Percentiles rank a stretch among this genome's conserved stretches.
These are phyloP conservation scores for Myriosclerotinia duriaeana DNA, from an alignment of 2,329 filamentous ascomycete genomes.

Conservation along the genomic window DNA sequence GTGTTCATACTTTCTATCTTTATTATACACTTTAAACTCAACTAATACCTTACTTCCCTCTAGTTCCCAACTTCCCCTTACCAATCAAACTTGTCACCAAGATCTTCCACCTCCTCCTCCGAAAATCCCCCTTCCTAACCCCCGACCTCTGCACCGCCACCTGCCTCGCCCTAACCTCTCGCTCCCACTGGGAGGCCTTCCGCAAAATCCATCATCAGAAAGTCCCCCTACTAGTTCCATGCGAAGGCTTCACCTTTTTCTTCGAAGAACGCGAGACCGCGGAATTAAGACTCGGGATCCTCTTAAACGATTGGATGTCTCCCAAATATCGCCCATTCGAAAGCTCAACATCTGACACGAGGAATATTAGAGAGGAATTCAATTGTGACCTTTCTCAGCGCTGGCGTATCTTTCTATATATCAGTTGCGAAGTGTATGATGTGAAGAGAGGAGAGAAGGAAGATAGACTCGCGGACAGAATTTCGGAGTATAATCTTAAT, in stretches of 20 bases:
- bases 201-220: neutral
- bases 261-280: too few species aligned
- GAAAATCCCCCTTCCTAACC: neutral
- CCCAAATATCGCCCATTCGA: neutral
- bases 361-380: neutral
- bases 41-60: neutral
- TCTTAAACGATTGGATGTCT: neutral
- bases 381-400: too few species aligned
- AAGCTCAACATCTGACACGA: rapidly evolving
- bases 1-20: neutral
- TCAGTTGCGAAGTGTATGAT: neutral
- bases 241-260: too few species aligned
- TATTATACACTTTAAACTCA: rapidly evolving
- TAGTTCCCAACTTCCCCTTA: neutral
- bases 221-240: neutral
- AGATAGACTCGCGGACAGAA: neutral
- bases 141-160: neutral
- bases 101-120: neutral
- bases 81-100: neutral
- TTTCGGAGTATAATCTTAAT: neutral
- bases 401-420: neutral
- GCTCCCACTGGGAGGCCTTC: neutral
- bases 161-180: slow-evolving; percentile 3
- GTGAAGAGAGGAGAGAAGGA: neutral
- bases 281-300: neutral